Base-by-base conservation (phyloP, 2,329 filamentous ascomycete species). In the Xylaria sp. region DNA sequence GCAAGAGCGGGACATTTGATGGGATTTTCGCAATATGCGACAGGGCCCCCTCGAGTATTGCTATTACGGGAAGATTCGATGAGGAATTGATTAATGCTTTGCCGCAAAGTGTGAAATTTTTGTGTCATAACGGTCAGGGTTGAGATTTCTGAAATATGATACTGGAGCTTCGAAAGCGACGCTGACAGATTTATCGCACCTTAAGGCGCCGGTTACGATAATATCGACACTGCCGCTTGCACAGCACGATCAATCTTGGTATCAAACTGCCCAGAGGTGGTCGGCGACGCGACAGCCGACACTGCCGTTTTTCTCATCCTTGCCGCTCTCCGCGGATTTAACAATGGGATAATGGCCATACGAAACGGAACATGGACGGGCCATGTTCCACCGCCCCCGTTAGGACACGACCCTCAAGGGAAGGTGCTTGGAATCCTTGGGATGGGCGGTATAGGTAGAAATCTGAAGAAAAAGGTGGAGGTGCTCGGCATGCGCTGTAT, bases 231-330 rank as follows among this genome's bases (percentile, higher is more conserved):
- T 9, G 79, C 86, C 56, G 91, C 91, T 48, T 95, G 92, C 83
- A 91, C 89, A 10, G 83, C 84, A 1, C 89, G 88, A 62, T 83
- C 84, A 28, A 86, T 97, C 72, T 86, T 83, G 51, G 91, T 97
- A 41, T 94, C 92, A 72, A 96, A 97, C 80, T 91, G 92, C 1
- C 94, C 93, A n/a, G 90, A 88, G 0, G 91, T 92, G 33, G 92
- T 94, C 52, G 90, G 96, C 79, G 92, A 96, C 78, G 89, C 93
- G 46, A 97, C 94, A 0, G 94, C 94, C 65, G 94, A 97, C 79
- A 86, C 90, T 8, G 91, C 88, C 76, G 90, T 97, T 77, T 97
- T 94, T 78, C 85, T 97, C 3, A 90, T 97, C 71, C 84, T 97
- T 57, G 94, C 93, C 18, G 91, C 93, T 9, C 84, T 97, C 69